These are phyloP conservation scores for Penicillium sp. DNA, from an alignment of 2,329 filamentous ascomycete genomes.

Conservation along the genomic window DNA sequence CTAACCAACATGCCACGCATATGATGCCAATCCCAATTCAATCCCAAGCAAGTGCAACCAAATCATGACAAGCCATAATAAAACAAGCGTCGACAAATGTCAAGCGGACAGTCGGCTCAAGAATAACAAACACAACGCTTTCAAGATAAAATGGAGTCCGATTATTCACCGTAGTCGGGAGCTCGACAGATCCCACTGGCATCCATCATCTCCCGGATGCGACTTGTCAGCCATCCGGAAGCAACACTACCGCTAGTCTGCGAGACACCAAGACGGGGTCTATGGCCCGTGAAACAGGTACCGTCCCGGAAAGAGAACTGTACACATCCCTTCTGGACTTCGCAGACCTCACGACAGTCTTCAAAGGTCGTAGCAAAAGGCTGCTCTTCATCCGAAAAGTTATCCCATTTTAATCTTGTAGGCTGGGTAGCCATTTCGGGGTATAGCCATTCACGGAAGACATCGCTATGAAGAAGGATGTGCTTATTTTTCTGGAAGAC, in stretches of 20 bases:
- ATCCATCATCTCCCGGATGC: constrained; percentile 30
- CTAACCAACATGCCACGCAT: background rate
- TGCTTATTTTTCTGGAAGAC: constrained; percentile 21
- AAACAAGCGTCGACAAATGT: background rate
- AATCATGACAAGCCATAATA: constrained; percentile 3
- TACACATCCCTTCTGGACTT: constrained; percentile 25
- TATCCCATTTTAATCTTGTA: constrained; percentile 34
- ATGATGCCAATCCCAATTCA: constrained; percentile 1
- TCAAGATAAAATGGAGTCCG: background rate
- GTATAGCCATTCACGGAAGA: constrained; percentile 40
- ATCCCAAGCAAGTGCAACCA: background rate
- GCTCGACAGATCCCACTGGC: constrained; percentile 27
- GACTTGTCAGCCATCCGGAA: constrained; percentile 35
- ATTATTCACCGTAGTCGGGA: constrained; percentile 26
- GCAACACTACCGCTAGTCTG: constrained; percentile 15
- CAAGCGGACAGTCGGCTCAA: background rate
- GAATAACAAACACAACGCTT: background rate
- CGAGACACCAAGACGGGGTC: constrained; percentile 31
- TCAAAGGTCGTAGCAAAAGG: constrained; percentile 26
- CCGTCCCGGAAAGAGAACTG: constrained; percentile 34
- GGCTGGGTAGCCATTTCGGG: constrained; percentile 31
- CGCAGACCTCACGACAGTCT: constrained; percentile 34
- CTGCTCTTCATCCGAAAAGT: constrained; percentile 35
- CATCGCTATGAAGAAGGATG: constrained; percentile 36
- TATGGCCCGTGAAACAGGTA: constrained; percentile 32